Base-by-base conservation (phyloP, 2,329 filamentous ascomycete genomes). In the Paraphaeosphaeria minitans region DNA sequence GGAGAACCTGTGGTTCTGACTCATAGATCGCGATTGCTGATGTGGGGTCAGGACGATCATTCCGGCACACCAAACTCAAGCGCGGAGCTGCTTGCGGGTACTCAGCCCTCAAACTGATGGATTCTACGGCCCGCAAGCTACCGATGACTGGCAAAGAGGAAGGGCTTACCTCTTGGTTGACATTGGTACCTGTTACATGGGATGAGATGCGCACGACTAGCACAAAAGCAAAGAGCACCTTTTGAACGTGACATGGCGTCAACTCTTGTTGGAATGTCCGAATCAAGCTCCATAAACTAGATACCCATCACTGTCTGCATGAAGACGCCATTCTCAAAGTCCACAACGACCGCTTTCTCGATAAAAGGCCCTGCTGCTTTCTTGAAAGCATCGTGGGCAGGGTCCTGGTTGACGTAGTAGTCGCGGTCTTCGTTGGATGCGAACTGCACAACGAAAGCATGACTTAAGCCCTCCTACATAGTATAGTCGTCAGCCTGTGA, bases 401-500 rank as follows among this genome's bases (percentile, higher is more conserved):
- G 75, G 59, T 81, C 79, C 0, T 75, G 59, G 19, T 77, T 67
- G 22, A 80, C 75, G 56, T 81, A 82, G 59, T 78, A 81, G 55
- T 80, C 73, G 29, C 79, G 70, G 53, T 82, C 78, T 43, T 75
- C 74, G 3, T 66, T 56, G n/a, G 69, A 75, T 16, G 68, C 67
- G 59, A 81, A 82, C 48, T 78, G 72, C 16, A 79, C 65, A 13
- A 80, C 71, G 53, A 81, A 82, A 2, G 74, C 80, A 56, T 81
- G 78, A 24, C 75, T 78, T n/a, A 79, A 66, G 16, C 77, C 78
- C 54, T 74, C 66, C 78, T 81, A 51, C 43, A 27, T 27, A 4
- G 24, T 80, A 79, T 21, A 77, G 6, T 78, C 75, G 56, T 86
- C 1, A 82, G 79, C 5, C 10, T 43, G 53, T 41, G 27, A 55